A percentile compares a stretch with the other conserved stretches of the same genome.
Conservation (phyloP, 345 rosid genomes). For the Populus tremula region DNA sequence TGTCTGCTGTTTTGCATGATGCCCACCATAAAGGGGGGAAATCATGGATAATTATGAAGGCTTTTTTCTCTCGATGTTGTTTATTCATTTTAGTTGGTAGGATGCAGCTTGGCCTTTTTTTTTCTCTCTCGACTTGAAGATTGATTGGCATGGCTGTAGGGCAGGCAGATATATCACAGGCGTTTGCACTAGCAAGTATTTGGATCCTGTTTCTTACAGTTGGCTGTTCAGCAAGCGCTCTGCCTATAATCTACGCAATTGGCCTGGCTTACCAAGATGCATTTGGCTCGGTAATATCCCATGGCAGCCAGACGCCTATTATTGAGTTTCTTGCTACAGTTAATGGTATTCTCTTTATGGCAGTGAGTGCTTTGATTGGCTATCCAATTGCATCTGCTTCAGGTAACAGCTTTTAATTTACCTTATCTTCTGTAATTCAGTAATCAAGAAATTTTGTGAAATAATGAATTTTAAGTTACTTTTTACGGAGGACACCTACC, state of each 20-base stretch:
- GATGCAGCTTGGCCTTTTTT: not conserved
- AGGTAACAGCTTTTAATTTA: slow-evolving; percentile 37
- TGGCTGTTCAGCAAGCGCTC: slow-evolving; percentile 56
- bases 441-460: not conserved
- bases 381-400: slow-evolving; percentile 77
- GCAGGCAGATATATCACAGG: slow-evolving; percentile 98
- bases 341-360: slow-evolving; percentile 62
- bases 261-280: slow-evolving; percentile 59
- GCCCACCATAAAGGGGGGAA: not conserved
- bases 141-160: slow-evolving; percentile 82
- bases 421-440: not conserved
- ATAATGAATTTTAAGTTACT: not conserved
- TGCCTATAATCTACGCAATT: slow-evolving; percentile 57
- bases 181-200: slow-evolving; percentile 68
- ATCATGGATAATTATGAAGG: not conserved
- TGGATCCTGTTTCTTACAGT: slow-evolving; percentile 75
- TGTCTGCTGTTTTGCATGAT: not conserved
- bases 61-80: not conserved
- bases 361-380: slow-evolving; percentile 64
- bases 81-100: not conserved
- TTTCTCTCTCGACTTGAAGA: slow-evolving; percentile 31
- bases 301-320: slow-evolving; percentile 40
- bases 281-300: slow-evolving; percentile 36
- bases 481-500: not conserved
- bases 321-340: slow-evolving; percentile 46